These are phyloP conservation scores for Cubamyces sp. DNA, from an alignment of 768 basidiomycete genomes.

Conservation along the genomic window DNA sequence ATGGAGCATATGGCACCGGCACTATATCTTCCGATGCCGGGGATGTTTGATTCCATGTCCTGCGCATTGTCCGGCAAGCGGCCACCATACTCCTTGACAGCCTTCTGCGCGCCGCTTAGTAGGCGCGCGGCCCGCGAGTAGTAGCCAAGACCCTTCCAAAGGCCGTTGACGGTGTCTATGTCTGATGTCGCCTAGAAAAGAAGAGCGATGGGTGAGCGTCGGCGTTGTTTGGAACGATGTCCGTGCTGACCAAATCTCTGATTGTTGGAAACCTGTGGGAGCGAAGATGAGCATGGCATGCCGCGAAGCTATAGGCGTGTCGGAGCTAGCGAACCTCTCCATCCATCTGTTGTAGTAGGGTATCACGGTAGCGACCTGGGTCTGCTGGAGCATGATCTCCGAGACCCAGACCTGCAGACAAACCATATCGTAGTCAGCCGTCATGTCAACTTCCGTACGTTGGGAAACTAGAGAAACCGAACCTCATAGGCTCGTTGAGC, in stretches of 20 bases:
- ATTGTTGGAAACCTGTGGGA: slow-evolving; percentile 80
- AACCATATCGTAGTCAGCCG: background rate
- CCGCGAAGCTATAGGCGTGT: background rate
- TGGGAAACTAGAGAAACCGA: slow-evolving; percentile 23
- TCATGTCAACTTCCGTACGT: background rate
- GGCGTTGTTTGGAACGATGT: slow-evolving; percentile 23
- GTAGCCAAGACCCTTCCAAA: slow-evolving; percentile 94
- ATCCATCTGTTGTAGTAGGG: slow-evolving; percentile 94
- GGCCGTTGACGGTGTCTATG: slow-evolving; percentile 82
- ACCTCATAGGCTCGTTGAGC: slow-evolving; percentile 94
- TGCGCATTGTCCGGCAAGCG: slow-evolving; percentile 78
- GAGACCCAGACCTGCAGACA: slow-evolving; percentile 77
- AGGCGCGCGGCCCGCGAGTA: slow-evolving; percentile 86
- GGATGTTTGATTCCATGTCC: slow-evolving; percentile 81
- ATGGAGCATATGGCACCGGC: slow-evolving; percentile 87
- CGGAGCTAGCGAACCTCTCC: slow-evolving; percentile 54
- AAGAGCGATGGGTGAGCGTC: slow-evolving; percentile 4
- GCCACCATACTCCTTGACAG: slow-evolving; percentile 65
- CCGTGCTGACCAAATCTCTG: slow-evolving; percentile 60
- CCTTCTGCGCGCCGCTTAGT: slow-evolving; percentile 82
- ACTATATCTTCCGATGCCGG: slow-evolving; percentile 89
- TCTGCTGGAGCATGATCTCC: slow-evolving; percentile 97
- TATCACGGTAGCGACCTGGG: slow-evolving; percentile 91
- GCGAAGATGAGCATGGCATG: background rate
- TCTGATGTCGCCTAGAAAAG: slow-evolving; percentile 59